Evolutionary conservation across 805 yeast species (phyloP), one percentile per base, ranked within the genome.

Genomic region (Spathaspora arborariae): DNA sequence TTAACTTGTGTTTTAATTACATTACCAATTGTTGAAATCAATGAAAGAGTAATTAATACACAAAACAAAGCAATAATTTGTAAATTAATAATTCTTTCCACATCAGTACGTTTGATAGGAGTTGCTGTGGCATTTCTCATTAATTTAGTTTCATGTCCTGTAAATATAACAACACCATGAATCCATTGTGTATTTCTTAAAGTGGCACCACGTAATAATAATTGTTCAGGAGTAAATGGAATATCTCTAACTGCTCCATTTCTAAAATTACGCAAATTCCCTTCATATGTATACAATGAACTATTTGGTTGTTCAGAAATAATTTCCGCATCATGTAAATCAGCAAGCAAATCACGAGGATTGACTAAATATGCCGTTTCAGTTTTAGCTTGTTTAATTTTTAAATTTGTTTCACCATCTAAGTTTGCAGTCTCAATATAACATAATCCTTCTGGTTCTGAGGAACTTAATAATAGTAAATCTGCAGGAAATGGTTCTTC

Each of bases 111-210:
- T 63, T 94, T 94, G 58, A 94, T 95, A 9, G 99, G 99, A 2
- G 99, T 84, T 1, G 99, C 97, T 2, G 98, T 91, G 16, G 99
- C 99, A 69, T 94, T 94, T 62, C 99, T 81, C 98, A 94, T 92
- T 54, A 94, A 75, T 60, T 94, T 94, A 0, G 99, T 94, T 68
- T 94, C 99, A 63, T 95, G 99, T 18, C 99, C 99, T 0, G 99
- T 94, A 63, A 92, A 94, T 1, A 94, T 81, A 1, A 88, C 97
- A 44, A 89, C 75, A 19, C 99, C 99, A 56, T 88, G 88, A 38
- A 94, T 81, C 97, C 97, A 94, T 38, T 83, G 87, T 0, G 99
- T 95, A 60, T 94, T 94, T 65, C 97, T 78, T 51, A 94, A 73
- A 3, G 94, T 89, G 4, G 99, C 99, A 51, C 99, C 99, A 69